A percentile compares a stretch with the other conserved stretches of the same genome.
These are phyloP conservation scores for Ilex aquifolium DNA, from an alignment of 257 asterid genomes.

Conservation along the genomic window DNA sequence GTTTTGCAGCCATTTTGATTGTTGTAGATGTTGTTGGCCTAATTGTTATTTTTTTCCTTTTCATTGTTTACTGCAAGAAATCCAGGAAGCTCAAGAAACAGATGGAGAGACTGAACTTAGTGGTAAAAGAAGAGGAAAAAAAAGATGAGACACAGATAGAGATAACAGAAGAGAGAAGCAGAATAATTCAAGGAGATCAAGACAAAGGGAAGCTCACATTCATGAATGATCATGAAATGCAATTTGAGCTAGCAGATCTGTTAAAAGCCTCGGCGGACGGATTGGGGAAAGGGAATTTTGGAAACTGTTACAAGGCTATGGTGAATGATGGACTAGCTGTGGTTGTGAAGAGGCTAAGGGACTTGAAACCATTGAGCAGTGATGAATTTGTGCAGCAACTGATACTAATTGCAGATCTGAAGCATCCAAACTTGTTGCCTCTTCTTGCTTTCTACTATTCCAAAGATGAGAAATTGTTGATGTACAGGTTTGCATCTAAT, in stretches of 20 bases:
- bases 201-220: conserved; percentile 50
- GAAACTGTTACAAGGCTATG: conserved; percentile 66
- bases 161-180: neutral
- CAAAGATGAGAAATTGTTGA: conserved; percentile 56
- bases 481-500: conserved; percentile 42
- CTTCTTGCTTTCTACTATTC: conserved; percentile 56
- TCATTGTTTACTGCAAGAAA: conserved; percentile 46
- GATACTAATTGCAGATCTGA: conserved; percentile 37
- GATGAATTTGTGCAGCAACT: conserved; percentile 59
- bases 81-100: conserved; percentile 37
- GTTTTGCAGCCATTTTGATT: conserved; percentile 9
- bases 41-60: conserved; percentile 33
- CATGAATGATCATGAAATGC: conserved; percentile 17
- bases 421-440: conserved; percentile 66
- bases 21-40: conserved; percentile 22
- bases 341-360: conserved; percentile 62
- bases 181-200: conserved; percentile 15
- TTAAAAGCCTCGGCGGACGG: conserved; percentile 77
- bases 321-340: conserved; percentile 43
- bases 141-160: neutral
- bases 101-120: conserved; percentile 14
- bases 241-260: conserved; percentile 59
- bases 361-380: conserved; percentile 54
- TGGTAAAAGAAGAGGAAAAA: conserved; percentile 22
- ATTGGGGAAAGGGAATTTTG: conserved; percentile 64